Evolutionary conservation across 768 basidiomycete genomes (phyloP), one percentile per base, ranked within the genome.

Genomic region (Boletus subparvulus): DNA sequence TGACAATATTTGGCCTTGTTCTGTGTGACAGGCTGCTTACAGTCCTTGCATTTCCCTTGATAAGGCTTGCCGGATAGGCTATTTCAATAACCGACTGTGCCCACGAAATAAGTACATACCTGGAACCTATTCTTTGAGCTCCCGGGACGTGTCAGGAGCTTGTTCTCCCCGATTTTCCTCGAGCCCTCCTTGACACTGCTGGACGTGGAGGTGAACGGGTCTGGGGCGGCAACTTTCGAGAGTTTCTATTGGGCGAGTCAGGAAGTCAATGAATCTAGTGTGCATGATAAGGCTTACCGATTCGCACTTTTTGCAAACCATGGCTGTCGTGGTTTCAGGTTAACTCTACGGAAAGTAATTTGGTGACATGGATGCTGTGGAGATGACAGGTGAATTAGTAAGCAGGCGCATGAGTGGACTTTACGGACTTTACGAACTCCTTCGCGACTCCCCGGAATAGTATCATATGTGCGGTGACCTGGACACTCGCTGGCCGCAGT

Each of bases 251-350:
- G 43, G 30, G 4, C 41, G 5, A 2, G 17, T 66, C 28, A 65
- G 44, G 28, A 41, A 5, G 39, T 21, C 9, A 2, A 13, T 4
- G 19, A 19, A 33, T 58, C 59, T 42, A 56, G 62, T 56, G 49
- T 54, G 17, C 60, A 61, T 52, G 53, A 62, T 52, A 45, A 52
- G 10, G 70, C 80, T 41, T 56, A 83, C 90, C 73, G 81, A 77
- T 75, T 91, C 89, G 73, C 91, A 93, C 79, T 90, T 93, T 74
- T 82, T 86, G 78, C 91, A 93, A 61, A 93, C 91, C 91, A 93
- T 93, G 74, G 40, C 46, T 35, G 56, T 61, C 46, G 65, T 50
- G 6, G 53, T 41, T 45, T 50, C 48, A 50, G 37, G 43, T 21
- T 11, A 16, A 24, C 14, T 41, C 26, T 30, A 37, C 44, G 46